A percentile compares a stretch with the other conserved stretches of the same genome.
Conservation (phyloP, 2,329 filamentous ascomycete species). For the Alternaria ethzedia region DNA sequence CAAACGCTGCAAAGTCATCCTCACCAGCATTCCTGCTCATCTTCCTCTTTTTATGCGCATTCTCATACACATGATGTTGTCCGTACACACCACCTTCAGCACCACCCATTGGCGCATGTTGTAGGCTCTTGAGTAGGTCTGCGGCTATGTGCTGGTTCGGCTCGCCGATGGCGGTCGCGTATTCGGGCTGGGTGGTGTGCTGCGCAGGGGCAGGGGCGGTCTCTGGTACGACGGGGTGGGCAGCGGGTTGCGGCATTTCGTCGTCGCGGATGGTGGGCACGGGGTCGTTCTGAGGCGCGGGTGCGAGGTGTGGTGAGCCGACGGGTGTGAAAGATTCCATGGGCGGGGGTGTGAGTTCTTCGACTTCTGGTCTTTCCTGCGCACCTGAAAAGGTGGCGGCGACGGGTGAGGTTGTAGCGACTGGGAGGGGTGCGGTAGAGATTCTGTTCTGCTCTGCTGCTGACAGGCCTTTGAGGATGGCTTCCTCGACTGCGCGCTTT, state of each 20-base stretch:
- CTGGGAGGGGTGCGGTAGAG: slow-evolving; percentile 49
- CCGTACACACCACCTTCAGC: slow-evolving; percentile 32
- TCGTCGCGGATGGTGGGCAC: slow-evolving; percentile 37
- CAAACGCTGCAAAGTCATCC: slow-evolving; percentile 49
- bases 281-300: slow-evolving; percentile 13
- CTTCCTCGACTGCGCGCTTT: slow-evolving; percentile 87
- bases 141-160: slow-evolving; percentile 27
- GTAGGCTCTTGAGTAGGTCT: slow-evolving; percentile 41
- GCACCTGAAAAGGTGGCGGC: slow-evolving; percentile 19
- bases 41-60: slow-evolving; percentile 47
- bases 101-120: slow-evolving; percentile 31
- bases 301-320: slow-evolving; percentile 51
- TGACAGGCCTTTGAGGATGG: slow-evolving; percentile 83
- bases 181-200: slow-evolving; percentile 23
- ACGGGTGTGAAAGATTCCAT: slow-evolving; percentile 63
- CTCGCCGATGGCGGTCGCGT: slow-evolving; percentile 32
- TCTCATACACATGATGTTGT: slow-evolving; percentile 27
- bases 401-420: slow-evolving; percentile 22
- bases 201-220: slow-evolving; percentile 30
- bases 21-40: slow-evolving; percentile 40
- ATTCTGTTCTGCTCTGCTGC: slow-evolving; percentile 61
- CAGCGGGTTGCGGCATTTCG: slow-evolving; percentile 31
- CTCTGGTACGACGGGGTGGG: slow-evolving; percentile 35
- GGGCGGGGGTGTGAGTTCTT: slow-evolving; percentile 83
- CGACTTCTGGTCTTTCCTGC: slow-evolving; percentile 79